These are phyloP conservation scores for Chlorella vulgaris DNA, from an alignment of 139 green algal genomes.

Conservation along the genomic window DNA sequence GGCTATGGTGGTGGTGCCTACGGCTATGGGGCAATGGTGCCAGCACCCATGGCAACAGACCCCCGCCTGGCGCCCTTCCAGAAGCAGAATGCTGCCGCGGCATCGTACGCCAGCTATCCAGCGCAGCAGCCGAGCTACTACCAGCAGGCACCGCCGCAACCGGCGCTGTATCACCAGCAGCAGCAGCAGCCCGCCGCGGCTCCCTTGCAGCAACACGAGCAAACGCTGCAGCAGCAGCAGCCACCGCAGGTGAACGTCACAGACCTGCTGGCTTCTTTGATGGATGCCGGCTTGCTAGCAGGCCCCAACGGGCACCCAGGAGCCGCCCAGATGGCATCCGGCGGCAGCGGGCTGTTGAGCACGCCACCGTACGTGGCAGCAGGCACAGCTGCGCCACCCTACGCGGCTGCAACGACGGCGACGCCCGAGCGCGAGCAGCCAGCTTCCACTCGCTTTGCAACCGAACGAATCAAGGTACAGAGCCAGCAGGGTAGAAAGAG, in stretches of 20 bases:
- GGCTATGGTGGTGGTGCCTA: background rate
- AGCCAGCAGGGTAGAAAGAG: background rate
- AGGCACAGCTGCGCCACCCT: background rate
- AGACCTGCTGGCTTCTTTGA: slow-evolving; percentile 24
- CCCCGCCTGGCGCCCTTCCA: slow-evolving; percentile 9
- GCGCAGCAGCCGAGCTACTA: background rate
- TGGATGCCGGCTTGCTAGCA: slow-evolving; percentile 15
- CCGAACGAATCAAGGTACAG: slow-evolving; percentile 36
- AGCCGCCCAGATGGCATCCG: background rate
- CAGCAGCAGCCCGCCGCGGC: background rate
- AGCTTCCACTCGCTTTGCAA: slow-evolving; percentile 1
- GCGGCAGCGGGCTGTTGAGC: background rate
- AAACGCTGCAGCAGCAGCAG: background rate
- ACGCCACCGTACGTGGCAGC: slow-evolving; percentile 10
- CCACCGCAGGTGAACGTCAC: slow-evolving; percentile 13
- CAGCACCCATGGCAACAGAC: slow-evolving; percentile 11
- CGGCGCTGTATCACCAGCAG: background rate
- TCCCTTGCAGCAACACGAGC: background rate
- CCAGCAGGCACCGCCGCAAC: background rate
- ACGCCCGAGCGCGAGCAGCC: slow-evolving; percentile 17
- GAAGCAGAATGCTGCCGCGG: background rate
- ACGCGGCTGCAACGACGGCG: background rate
- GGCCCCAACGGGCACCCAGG: background rate
- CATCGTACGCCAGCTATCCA: background rate
- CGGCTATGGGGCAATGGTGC: background rate